These are phyloP conservation scores for Mycena polygramma DNA, from an alignment of 768 basidiomycete genomes.

Conservation along the genomic window DNA sequence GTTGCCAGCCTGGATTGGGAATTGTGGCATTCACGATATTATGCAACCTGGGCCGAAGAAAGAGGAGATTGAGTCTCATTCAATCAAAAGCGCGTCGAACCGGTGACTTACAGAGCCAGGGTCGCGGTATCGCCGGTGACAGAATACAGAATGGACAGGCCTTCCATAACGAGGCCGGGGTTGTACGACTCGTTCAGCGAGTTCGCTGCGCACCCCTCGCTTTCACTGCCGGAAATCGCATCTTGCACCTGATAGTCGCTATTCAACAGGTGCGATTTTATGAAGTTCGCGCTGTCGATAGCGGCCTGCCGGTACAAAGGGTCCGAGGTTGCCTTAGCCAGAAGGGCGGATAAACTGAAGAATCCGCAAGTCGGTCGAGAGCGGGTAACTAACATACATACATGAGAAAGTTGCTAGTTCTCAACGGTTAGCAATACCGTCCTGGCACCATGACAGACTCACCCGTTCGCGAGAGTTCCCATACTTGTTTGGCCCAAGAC, in stretches of 20 bases:
- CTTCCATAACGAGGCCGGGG: constrained; percentile 7
- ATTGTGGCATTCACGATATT: constrained; percentile 13
- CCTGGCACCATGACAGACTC: too few relatives aligned
- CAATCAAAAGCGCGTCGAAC: too few relatives aligned
- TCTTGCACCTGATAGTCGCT: background rate
- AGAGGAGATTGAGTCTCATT: background rate
- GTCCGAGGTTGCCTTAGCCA: background rate
- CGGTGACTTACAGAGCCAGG: background rate
- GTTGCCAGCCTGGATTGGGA: constrained; percentile 11
- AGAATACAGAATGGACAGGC: constrained; percentile 1
- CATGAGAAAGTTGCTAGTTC: background rate
- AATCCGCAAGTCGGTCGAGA: background rate
- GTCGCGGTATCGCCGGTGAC: background rate
- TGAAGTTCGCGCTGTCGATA: background rate
- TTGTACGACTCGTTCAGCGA: background rate
- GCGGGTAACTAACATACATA: background rate
- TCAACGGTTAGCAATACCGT: too few relatives aligned
- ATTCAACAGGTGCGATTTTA: background rate
- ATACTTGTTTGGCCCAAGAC: background rate
- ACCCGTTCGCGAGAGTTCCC: background rate
- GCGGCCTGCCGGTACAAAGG: background rate
- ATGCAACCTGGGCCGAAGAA: constrained; percentile 1
- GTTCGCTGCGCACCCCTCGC: background rate
- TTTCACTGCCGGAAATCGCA: background rate
- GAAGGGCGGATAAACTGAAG: background rate